Percentiles rank a stretch among this genome's conserved stretches.
Evolutionary conservation across 2,329 filamentous ascomycete species (phyloP).

Genomic region (Pseudocercospora musae): DNA sequence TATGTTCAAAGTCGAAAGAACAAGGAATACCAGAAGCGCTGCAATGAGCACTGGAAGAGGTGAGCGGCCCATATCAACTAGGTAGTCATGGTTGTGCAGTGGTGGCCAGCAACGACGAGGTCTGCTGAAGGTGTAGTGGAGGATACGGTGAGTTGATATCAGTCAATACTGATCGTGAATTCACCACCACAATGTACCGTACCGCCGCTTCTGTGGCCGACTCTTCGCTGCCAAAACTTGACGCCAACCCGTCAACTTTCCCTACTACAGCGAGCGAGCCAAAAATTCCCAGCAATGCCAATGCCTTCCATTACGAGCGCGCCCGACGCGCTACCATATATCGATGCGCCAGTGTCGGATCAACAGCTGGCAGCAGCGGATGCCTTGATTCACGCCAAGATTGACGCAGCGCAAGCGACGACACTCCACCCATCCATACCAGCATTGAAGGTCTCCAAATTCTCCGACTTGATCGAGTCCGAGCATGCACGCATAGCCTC

Average conservation of each 20-base stretch:
- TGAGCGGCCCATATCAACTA: slow-evolving; percentile 19
- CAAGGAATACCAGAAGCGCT: slow-evolving; percentile 18
- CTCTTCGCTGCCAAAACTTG: neutral
- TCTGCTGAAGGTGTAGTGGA: neutral
- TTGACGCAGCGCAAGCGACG: slow-evolving; percentile 46
- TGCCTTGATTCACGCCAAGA: slow-evolving; percentile 66
- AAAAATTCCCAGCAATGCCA: slow-evolving; percentile 47
- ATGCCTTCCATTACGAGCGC: slow-evolving; percentile 68
- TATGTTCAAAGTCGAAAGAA: slow-evolving; percentile 18
- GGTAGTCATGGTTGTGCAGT: neutral
- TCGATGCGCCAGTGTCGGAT: slow-evolving; percentile 69
- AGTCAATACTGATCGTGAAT: neutral
- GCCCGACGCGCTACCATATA: slow-evolving; percentile 80
- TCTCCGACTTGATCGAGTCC: slow-evolving; percentile 63
- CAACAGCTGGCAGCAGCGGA: slow-evolving; percentile 63
- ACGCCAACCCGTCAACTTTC: neutral
- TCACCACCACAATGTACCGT: no score
- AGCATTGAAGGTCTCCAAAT: slow-evolving; percentile 50
- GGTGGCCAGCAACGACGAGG: neutral
- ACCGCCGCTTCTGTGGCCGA: neutral
- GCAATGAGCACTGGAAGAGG: slow-evolving; percentile 16
- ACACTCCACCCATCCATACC: slow-evolving; percentile 59
- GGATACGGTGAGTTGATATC: neutral
- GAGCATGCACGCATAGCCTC: slow-evolving; percentile 67
- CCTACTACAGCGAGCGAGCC: neutral